These are phyloP conservation scores for Cyclostephanos invisitatus DNA, from an alignment of 108 stramenopile species.

Conservation along the genomic window DNA sequence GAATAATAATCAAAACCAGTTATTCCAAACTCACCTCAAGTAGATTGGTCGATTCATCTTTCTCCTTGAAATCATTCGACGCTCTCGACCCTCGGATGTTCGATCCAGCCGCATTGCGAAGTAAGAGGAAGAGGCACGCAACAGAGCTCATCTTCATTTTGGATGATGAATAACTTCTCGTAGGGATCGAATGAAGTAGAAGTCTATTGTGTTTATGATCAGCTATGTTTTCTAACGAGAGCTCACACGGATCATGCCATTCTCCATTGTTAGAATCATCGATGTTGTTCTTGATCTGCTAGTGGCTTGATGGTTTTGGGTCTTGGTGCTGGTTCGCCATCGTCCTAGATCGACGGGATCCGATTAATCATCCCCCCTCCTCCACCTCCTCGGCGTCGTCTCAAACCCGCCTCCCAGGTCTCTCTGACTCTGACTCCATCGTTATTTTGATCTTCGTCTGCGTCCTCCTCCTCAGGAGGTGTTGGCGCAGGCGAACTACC, in stretches of 20 bases:
- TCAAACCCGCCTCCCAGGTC: slow-evolving; percentile 24
- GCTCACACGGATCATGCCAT: no score
- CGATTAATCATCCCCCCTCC: slow-evolving; percentile 3
- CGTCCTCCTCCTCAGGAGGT: no score
- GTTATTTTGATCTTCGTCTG: not conserved
- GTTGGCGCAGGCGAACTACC: no score
- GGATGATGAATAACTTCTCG: not conserved
- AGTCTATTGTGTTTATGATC: not conserved
- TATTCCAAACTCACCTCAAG: no score
- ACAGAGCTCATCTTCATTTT: not conserved
- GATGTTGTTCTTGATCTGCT: no score
- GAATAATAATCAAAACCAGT: no score
- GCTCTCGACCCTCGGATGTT: not conserved
- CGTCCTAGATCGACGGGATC: not conserved
- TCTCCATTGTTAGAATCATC: not conserved
- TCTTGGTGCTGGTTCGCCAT: no score
- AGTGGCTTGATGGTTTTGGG: no score
- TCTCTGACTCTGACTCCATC: slow-evolving; percentile 5
- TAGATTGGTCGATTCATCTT: no score
- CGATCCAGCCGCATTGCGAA: not conserved
- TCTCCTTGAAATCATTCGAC: no score
- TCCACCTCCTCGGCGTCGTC: slow-evolving; percentile 26
- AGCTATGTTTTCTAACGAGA: not conserved
- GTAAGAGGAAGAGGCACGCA: not conserved
- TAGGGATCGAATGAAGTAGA: not conserved